Evolutionary conservation across 257 asterid genomes (phyloP).

Genomic region (Nicotiana obtusifolia): DNA sequence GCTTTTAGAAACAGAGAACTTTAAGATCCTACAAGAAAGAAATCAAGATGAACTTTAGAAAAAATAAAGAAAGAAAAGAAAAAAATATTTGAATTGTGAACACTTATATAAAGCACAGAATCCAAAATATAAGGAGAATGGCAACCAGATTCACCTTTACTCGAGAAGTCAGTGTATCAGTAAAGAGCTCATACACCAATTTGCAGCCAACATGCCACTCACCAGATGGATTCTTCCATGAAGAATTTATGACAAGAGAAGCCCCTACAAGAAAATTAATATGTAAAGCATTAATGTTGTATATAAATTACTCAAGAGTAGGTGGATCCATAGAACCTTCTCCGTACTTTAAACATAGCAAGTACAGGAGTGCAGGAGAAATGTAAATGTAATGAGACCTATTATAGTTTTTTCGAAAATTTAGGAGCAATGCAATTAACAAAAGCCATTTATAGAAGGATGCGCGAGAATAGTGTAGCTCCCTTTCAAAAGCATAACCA

Average conservation of each 20-base stretch:
- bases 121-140: background rate
- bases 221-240: constrained; percentile 94
- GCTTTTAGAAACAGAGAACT: constrained; percentile 4
- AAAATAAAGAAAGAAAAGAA: background rate
- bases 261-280: constrained; percentile 41
- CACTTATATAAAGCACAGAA: background rate
- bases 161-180: constrained; percentile 62
- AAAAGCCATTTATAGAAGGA: background rate
- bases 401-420: background rate
- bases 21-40: background rate
- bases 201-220: constrained; percentile 94
- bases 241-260: constrained; percentile 58
- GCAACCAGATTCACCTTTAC: constrained; percentile 56
- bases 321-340: background rate
- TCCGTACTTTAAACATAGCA: background rate
- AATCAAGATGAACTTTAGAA: background rate
- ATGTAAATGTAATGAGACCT: background rate
- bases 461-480: background rate
- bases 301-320: background rate
- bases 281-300: background rate
- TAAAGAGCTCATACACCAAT: constrained; percentile 81
- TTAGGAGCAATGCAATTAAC: background rate
- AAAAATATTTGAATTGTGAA: background rate
- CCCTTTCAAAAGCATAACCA: background rate
- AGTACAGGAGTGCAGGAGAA: background rate